phyloP scores from a whole-genome alignment of 2,329 filamentous ascomycete species.

The Drechslera avenae region DNA sequence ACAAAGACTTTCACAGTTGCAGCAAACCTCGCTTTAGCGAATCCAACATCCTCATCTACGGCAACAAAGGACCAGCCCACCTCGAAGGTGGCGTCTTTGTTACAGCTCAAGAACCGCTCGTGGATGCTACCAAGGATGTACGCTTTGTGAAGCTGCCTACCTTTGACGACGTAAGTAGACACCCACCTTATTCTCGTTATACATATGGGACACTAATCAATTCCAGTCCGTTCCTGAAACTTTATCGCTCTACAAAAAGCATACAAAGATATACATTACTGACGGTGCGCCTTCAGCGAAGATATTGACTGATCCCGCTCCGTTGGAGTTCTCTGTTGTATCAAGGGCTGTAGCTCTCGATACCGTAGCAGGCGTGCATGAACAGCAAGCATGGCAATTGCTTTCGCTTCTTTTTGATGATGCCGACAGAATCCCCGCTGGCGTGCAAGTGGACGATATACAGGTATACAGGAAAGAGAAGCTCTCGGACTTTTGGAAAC shows the following conservation, averaged over 20 bases:
- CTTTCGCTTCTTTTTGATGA: slow-evolving; percentile 86
- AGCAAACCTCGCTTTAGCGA: slow-evolving; percentile 81
- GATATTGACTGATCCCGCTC: slow-evolving; percentile 53
- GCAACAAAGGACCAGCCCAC: slow-evolving; percentile 52
- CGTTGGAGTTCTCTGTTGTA: slow-evolving; percentile 60
- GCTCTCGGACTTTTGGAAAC: slow-evolving; percentile 70
- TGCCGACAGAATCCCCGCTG: slow-evolving; percentile 35
- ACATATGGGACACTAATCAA: slow-evolving; percentile 19
- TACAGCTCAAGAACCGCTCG: slow-evolving; percentile 62
- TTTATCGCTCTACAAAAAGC: slow-evolving; percentile 60
- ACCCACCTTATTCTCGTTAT: too few species aligned
- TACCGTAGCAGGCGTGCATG: slow-evolving; percentile 56
- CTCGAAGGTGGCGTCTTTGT: slow-evolving; percentile 58
- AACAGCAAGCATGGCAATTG: slow-evolving; percentile 82
- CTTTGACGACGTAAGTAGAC: slow-evolving; percentile 46
- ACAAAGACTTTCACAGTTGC: slow-evolving; percentile 72
- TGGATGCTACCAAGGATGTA: slow-evolving; percentile 68
- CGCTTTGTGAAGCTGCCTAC: slow-evolving; percentile 67
- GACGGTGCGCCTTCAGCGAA: slow-evolving; percentile 66
- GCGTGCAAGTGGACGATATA: slow-evolving; percentile 52
- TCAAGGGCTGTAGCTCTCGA: slow-evolving; percentile 49
- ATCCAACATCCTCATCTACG: slow-evolving; percentile 73
- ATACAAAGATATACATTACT: slow-evolving; percentile 51
- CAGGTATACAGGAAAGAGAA: slow-evolving; percentile 58
- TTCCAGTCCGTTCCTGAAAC: slow-evolving; percentile 61